Base-by-base conservation (phyloP, 176 grass and related monocot species). In the Aegilops tauschii region DNA sequence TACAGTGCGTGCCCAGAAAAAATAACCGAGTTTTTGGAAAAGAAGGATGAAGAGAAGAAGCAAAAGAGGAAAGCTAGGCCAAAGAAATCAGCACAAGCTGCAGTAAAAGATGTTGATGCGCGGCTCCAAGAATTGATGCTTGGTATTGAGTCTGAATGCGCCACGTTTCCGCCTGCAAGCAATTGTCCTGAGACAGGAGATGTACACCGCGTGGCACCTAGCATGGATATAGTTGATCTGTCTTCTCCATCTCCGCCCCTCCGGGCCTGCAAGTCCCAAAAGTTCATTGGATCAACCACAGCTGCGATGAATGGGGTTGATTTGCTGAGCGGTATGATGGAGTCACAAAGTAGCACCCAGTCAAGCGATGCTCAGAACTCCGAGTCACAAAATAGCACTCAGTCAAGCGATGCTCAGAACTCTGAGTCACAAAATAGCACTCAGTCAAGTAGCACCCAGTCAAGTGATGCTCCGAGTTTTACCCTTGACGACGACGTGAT, bases 1-100 rank as follows among this genome's bases (percentile, higher is more conserved):
- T 89, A 69, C 96, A 98, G 96, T 77, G 93, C 92, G 29, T 98
- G 96, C 61, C 93, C 93, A 30, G 96, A 98, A 82, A 98, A 94
- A 78, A 91, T 95, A 70, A 72, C 86, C 20, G 93, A 94, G 67
- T 95, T 92, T 89, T 82, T 91, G 78, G 90, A 90, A 79, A 91
- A 89, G 70, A 98, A 95, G 87, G 93, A 67, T 75, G 95, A 63
- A 63, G 82, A 77, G 20, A 98, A 89, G 88, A 92, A 91, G 80
- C 88, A 90, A 21, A 95, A 88, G 71, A 94, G 90, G 81, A 93
- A 79, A 84, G 69, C 83, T 76, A 95, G 84, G 79, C 70, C 90
- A 25, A 92, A 88, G 77, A 92, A 91, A 89, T 68, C 83, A 63
- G 64, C 14, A 31, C 89, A 92, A 87, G 83, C 80, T 73, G 36